phyloP scores from a whole-genome alignment of 129 eudicot species.

The Chrysanthemum seticuspe region DNA sequence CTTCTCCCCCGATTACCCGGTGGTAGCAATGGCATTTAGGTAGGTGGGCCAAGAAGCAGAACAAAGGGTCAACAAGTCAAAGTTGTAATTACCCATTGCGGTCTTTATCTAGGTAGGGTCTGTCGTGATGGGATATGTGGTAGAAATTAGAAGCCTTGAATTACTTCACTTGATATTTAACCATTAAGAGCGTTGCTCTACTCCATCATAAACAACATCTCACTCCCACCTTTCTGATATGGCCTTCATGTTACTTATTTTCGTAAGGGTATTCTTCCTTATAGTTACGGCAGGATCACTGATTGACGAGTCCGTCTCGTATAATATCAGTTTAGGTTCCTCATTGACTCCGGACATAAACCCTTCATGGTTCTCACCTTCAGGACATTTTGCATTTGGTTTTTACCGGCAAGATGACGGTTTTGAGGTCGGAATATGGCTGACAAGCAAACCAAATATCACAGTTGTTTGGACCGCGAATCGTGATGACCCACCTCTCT shows the following conservation, averaged over 20 bases:
- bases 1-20: background rate
- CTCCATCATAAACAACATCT: slow-evolving; percentile 9
- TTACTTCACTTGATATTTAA: background rate
- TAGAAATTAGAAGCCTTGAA: too few relatives aligned
- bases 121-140: too few relatives aligned
- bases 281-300: slow-evolving; percentile 27
- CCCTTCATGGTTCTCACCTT: slow-evolving; percentile 38
- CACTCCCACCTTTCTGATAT: slow-evolving; percentile 12
- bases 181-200: background rate
- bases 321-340: slow-evolving; percentile 30
- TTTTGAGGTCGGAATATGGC: slow-evolving; percentile 41
- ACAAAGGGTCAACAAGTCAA: background rate
- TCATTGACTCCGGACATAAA: slow-evolving; percentile 19
- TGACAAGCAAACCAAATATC: slow-evolving; percentile 14
- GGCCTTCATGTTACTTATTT: slow-evolving; percentile 20
- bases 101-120: too few relatives aligned
- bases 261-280: slow-evolving; percentile 13
- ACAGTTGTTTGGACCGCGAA: slow-evolving; percentile 42
- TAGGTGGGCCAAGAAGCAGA: background rate
- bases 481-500: slow-evolving; percentile 37
- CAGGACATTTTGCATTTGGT: slow-evolving; percentile 39
- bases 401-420: slow-evolving; percentile 34
- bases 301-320: background rate
- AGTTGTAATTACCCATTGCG: too few relatives aligned
- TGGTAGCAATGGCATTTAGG: background rate